phyloP scores from a whole-genome alignment of 2,329 filamentous ascomycete genomes.

The Colletotrichum acutatum region DNA sequence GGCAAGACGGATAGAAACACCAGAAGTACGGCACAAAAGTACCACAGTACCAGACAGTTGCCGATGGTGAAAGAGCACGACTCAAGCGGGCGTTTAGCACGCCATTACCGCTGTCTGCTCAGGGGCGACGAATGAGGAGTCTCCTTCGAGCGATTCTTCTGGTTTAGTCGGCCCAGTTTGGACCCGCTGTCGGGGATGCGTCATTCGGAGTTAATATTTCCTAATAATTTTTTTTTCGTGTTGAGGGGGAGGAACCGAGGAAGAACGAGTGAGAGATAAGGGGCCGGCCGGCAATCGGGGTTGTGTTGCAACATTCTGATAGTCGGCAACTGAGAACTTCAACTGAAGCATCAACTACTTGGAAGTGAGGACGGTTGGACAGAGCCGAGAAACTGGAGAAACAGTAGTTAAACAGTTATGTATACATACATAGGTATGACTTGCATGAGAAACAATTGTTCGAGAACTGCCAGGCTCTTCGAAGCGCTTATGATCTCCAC shows the following conservation, averaged over 20 bases:
- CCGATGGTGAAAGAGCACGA: conserved; percentile 16
- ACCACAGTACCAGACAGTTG: conserved; percentile 6
- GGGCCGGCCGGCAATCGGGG: not conserved
- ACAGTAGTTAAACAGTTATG: not conserved
- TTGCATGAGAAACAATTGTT: conserved; percentile 20
- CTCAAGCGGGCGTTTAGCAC: conserved; percentile 28
- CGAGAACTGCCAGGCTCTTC: not conserved
- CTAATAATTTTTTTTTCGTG: not conserved
- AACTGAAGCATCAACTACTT: not conserved
- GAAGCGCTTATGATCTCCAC: not conserved
- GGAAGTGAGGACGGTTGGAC: not conserved
- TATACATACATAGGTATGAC: not conserved
- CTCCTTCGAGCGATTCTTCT: conserved; percentile 1
- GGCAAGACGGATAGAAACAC: not conserved
- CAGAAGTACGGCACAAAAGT: not conserved
- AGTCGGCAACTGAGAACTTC: not conserved
- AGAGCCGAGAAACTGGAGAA: not conserved
- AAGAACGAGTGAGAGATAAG: not conserved
- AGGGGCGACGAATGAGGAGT: conserved; percentile 22
- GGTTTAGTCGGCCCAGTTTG: conserved; percentile 8
- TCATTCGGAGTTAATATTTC: conserved; percentile 17
- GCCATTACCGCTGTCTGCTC: conserved; percentile 2
- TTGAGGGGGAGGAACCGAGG: not conserved
- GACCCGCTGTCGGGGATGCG: conserved; percentile 25
- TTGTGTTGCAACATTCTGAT: not conserved